phyloP scores from a whole-genome alignment of 208 protist genomes.

The Leishmania lainsoni region DNA sequence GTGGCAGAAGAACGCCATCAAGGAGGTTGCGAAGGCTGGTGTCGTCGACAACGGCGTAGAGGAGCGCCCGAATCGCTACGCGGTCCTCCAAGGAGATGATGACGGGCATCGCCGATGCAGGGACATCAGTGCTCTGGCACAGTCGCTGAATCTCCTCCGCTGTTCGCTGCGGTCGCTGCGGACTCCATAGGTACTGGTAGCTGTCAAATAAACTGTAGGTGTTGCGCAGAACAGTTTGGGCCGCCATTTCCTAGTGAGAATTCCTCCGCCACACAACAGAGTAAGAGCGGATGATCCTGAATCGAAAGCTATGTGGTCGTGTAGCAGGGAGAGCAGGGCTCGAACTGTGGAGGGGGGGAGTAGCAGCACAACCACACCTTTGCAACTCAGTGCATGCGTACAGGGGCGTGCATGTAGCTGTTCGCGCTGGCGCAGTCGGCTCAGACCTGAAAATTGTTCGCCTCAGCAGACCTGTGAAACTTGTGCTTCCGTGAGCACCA shows the following conservation, averaged over 20 bases:
- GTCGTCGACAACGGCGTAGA: slow-evolving; percentile 64
- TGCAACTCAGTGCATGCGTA: not conserved
- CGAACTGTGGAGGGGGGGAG: not conserved
- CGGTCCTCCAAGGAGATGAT: slow-evolving; percentile 61
- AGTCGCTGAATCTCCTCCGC: slow-evolving; percentile 30
- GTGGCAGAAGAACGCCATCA: slow-evolving; percentile 70
- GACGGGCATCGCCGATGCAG: not conserved
- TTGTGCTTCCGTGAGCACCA: not conserved
- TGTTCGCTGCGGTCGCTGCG: slow-evolving; percentile 40
- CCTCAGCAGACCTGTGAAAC: not conserved
- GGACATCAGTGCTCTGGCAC: slow-evolving; percentile 1
- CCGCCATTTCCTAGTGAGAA: not conserved
- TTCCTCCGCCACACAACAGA: not conserved
- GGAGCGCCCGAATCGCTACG: slow-evolving; percentile 54
- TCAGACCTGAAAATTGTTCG: not conserved
- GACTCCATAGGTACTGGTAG: slow-evolving; percentile 65
- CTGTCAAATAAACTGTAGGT: slow-evolving; percentile 43
- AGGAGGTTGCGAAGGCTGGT: slow-evolving; percentile 52
- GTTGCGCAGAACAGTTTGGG: not conserved
- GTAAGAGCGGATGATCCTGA: not conserved
- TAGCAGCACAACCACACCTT: not conserved
- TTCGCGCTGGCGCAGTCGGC: not conserved
- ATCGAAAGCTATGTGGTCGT: no score
- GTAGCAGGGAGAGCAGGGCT: not conserved
- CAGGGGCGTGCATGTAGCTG: not conserved